A percentile compares a stretch with the other conserved stretches of the same genome.
Conservation (phyloP, 345 rosid species). For the Citrus cavaleriei region DNA sequence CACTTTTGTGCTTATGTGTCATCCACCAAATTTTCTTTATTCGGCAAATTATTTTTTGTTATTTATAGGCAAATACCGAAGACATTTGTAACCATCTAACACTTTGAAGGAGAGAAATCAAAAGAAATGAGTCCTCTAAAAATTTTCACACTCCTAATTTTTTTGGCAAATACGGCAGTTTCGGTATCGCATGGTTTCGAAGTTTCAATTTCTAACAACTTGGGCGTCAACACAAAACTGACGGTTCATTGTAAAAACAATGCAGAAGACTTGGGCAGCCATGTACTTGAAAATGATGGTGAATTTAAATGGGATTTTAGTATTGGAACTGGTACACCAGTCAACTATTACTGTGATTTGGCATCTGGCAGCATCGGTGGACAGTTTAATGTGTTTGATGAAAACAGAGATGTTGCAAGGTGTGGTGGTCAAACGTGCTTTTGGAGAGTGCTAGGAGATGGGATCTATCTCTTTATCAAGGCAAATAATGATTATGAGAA, state of each 20-base stretch:
- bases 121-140: background rate
- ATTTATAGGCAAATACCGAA: background rate
- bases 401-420: background rate
- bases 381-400: constrained; percentile 8
- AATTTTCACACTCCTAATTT: background rate
- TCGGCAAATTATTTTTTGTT: too few relatives aligned
- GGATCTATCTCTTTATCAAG: constrained; percentile 10
- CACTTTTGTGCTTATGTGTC: too few relatives aligned
- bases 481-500: background rate
- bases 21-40: too few relatives aligned
- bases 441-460: constrained; percentile 1
- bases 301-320: background rate
- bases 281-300: background rate
- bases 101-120: too few relatives aligned
- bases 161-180: background rate
- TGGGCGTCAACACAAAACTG: background rate
- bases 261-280: background rate
- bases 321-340: background rate
- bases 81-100: background rate
- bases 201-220: constrained; percentile 1
- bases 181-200: background rate
- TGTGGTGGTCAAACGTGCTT: constrained; percentile 5
- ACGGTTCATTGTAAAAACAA: background rate
- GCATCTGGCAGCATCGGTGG: background rate
- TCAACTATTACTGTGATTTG: constrained; percentile 5